These are phyloP conservation scores for Suillus americanus DNA, from an alignment of 768 basidiomycete species.

Conservation along the genomic window DNA sequence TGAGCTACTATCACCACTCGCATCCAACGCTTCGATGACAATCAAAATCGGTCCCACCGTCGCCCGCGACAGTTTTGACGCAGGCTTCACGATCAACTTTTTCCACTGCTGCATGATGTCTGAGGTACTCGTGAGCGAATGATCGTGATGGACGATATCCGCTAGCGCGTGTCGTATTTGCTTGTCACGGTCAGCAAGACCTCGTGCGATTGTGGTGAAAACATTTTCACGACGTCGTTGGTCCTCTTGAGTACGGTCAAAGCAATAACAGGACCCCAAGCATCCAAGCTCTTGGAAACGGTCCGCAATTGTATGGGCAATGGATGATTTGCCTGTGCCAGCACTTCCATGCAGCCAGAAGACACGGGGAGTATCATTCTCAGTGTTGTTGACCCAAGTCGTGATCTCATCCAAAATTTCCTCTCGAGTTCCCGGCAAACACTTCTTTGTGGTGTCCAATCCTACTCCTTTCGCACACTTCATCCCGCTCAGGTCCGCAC, in stretches of 20 bases:
- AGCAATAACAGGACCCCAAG: constrained; percentile 20
- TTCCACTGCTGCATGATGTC: too few species aligned
- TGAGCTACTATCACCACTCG: too few species aligned
- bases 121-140: too few species aligned
- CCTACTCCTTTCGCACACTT: constrained; percentile 1
- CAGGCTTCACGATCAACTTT: too few species aligned
- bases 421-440: constrained; percentile 22
- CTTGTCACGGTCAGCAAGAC: not conserved
- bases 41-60: too few species aligned
- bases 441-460: constrained; percentile 12
- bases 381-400: constrained; percentile 21
- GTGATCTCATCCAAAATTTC: constrained; percentile 25
- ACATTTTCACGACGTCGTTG: constrained; percentile 9
- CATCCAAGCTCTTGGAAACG: constrained; percentile 10
- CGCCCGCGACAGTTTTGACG: too few species aligned
- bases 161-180: too few species aligned
- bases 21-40: too few species aligned
- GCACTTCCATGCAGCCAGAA: too few species aligned
- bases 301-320: constrained; percentile 20
- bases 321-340: constrained; percentile 24
- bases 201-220: constrained; percentile 14
- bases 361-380: constrained; percentile 7
- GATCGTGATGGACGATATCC: too few species aligned
- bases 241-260: constrained; percentile 16
- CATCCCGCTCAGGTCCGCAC: constrained; percentile 1